phyloP scores from a whole-genome alignment of 2,329 filamentous ascomycete genomes.

The Beauveria scarabaeidicola region DNA sequence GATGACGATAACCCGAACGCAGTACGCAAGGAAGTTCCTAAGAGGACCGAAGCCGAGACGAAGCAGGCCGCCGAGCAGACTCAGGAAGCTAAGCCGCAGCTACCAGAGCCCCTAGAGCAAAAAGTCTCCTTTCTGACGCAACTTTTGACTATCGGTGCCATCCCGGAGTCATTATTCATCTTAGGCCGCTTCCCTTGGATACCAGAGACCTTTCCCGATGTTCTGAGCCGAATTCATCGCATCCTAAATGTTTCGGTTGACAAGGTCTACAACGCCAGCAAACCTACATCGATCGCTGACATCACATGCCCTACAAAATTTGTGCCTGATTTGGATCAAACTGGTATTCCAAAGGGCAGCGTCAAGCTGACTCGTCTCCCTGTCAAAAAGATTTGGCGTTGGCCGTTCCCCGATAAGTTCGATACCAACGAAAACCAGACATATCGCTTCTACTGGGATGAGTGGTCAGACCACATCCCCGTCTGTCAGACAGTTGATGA shows the following conservation, averaged over 20 bases:
- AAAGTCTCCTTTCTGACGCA: constrained; percentile 80
- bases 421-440: constrained; percentile 68
- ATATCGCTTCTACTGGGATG: constrained; percentile 94
- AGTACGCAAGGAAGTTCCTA: constrained; percentile 41
- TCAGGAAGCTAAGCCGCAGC: constrained; percentile 40
- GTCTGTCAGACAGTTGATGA: constrained; percentile 87
- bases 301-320: constrained; percentile 36
- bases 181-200: constrained; percentile 91
- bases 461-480: constrained; percentile 91
- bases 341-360: constrained; percentile 58
- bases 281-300: constrained; percentile 24
- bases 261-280: constrained; percentile 53
- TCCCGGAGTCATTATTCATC: constrained; percentile 89
- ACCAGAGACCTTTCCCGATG: constrained; percentile 71
- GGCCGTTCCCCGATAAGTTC: constrained; percentile 73
- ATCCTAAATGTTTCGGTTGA: constrained; percentile 75
- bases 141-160: constrained; percentile 79
- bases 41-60: constrained; percentile 44
- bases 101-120: constrained; percentile 73
- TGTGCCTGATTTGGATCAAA: constrained; percentile 50
- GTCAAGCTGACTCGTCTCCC: constrained; percentile 52
- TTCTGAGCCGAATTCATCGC: constrained; percentile 73
- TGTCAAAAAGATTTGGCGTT: constrained; percentile 63
- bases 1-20: constrained; percentile 60
- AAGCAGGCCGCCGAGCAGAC: constrained; percentile 37